Evolutionary conservation across 2,329 filamentous ascomycete species (phyloP).

Genomic region (Xylariaceae sp.): DNA sequence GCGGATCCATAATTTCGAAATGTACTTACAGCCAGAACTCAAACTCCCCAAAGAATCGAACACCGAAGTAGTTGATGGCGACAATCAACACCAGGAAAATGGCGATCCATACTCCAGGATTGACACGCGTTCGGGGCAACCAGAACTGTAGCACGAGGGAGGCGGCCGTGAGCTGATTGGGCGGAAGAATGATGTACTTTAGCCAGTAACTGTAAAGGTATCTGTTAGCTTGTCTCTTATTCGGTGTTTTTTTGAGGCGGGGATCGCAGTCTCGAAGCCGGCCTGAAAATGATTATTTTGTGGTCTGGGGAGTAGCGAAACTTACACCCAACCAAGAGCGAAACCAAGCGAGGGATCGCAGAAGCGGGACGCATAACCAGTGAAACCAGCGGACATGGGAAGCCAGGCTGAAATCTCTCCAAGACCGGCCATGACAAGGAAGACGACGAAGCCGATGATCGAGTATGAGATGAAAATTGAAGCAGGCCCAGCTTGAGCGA

Average conservation of each 20-base stretch:
- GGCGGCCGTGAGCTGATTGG: slow-evolving; percentile 83
- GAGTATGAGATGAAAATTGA: slow-evolving; percentile 75
- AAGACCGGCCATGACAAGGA: slow-evolving; percentile 79
- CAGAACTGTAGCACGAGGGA: slow-evolving; percentile 81
- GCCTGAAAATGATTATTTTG: no score
- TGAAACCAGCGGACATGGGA: slow-evolving; percentile 78
- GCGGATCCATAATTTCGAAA: background rate
- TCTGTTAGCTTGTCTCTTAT: slow-evolving; percentile 26
- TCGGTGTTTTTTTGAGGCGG: no score
- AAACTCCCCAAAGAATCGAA: slow-evolving; percentile 71
- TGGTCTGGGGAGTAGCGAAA: slow-evolving; percentile 29
- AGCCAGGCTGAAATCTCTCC: slow-evolving; percentile 88
- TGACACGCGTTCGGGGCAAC: slow-evolving; percentile 68
- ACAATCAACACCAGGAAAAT: slow-evolving; percentile 69
- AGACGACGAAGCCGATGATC: slow-evolving; percentile 74
- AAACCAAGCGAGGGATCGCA: slow-evolving; percentile 83
- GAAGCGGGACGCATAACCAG: slow-evolving; percentile 80
- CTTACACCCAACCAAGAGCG: slow-evolving; percentile 73
- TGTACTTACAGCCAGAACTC: slow-evolving; percentile 59
- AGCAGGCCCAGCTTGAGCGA: slow-evolving; percentile 62
- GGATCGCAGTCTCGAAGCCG: no score
- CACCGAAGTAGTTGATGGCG: slow-evolving; percentile 72
- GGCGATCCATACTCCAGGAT: slow-evolving; percentile 81
- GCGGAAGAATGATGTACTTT: slow-evolving; percentile 85
- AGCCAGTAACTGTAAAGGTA: slow-evolving; percentile 59